These are phyloP conservation scores for Cerrena zonata DNA, from an alignment of 1,284 basidiomycete species.

Conservation along the genomic window DNA sequence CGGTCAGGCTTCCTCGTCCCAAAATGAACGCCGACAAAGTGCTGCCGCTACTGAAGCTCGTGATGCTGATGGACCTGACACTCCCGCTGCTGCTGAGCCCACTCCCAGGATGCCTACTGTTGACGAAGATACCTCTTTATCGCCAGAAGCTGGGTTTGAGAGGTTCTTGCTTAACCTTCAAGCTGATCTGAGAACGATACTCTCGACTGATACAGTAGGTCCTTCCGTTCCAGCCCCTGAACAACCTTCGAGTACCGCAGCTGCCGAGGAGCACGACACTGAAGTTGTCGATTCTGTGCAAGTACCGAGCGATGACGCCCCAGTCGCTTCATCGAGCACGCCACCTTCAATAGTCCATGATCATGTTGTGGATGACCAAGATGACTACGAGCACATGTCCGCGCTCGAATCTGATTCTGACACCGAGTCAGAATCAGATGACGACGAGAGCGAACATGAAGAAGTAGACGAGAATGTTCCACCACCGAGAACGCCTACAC, in stretches of 20 bases:
- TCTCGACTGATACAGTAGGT: conserved; percentile 32
- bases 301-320: conserved; percentile 2
- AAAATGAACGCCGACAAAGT: neutral
- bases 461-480: conserved; percentile 15
- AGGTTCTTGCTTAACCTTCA: conserved; percentile 71
- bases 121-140: conserved; percentile 24
- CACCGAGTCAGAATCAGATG: conserved; percentile 14
- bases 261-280: conserved; percentile 16
- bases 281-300: neutral
- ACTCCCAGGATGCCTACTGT: too few species aligned
- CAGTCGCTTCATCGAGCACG: neutral
- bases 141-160: conserved; percentile 68
- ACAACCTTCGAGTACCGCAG: conserved; percentile 24
- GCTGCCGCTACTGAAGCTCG: neutral
- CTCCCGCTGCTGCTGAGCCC: conserved; percentile 10
- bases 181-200: conserved; percentile 54
- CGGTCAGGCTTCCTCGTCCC: neutral
- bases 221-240: neutral
- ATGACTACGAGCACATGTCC: conserved; percentile 1
- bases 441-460: conserved; percentile 14
- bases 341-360: neutral
- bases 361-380: conserved; percentile 1
- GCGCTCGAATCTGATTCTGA: conserved; percentile 13
- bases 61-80: neutral
- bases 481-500: conserved; percentile 16